These are phyloP conservation scores for Ochetophila trinervis DNA, from an alignment of 306 rosid species.

Conservation along the genomic window DNA sequence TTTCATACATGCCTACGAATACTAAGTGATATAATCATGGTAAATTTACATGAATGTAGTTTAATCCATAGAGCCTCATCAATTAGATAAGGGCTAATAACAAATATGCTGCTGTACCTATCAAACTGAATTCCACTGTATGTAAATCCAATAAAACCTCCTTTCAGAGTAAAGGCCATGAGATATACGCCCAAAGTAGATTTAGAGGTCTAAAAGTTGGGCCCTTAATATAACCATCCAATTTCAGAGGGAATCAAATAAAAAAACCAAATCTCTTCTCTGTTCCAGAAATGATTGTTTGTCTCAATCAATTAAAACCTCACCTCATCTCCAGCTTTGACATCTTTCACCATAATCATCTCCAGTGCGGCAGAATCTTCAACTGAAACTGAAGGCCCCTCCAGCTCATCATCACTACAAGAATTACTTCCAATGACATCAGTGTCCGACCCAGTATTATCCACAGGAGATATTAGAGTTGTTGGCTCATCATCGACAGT, in stretches of 20 bases:
- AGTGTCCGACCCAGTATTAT: constrained; percentile 19
- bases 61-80: too few species aligned
- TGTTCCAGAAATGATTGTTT: background rate
- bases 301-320: constrained; percentile 5
- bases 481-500: constrained; percentile 25
- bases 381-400: constrained; percentile 32
- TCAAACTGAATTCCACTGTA: background rate
- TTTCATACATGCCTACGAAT: too few species aligned
- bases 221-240: background rate
- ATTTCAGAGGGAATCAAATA: background rate
- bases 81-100: too few species aligned
- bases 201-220: too few species aligned
- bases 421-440: constrained; percentile 17
- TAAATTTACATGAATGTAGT: too few species aligned
- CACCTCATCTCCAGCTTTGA: constrained; percentile 72
- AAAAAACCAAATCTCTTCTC: background rate
- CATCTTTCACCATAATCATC: constrained; percentile 86
- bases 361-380: constrained; percentile 48
- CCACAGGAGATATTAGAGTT: constrained; percentile 26
- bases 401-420: constrained; percentile 20
- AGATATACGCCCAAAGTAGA: too few species aligned
- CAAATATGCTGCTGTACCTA: background rate
- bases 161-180: too few species aligned
- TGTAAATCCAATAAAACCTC: background rate
- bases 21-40: too few species aligned